Conservation (phyloP, 169 alveolate species). For the Eimeria necatrix region DNA sequence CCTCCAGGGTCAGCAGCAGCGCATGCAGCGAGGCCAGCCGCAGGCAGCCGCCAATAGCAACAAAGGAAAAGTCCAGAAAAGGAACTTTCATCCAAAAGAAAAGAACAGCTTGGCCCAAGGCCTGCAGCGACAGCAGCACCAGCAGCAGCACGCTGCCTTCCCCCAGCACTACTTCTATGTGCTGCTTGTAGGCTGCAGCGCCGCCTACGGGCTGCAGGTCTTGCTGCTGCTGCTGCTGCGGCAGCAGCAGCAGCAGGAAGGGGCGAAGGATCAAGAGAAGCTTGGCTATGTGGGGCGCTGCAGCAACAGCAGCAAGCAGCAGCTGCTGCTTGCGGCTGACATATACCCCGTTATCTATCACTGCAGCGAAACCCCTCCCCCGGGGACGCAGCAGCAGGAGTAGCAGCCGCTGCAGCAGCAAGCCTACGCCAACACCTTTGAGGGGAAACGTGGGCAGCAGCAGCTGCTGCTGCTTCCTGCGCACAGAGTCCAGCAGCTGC, state of each 20-base stretch:
- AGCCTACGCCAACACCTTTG: background rate
- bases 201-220: background rate
- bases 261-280: slow-evolving; percentile 24
- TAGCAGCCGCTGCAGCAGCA: slow-evolving; percentile 46
- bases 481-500: slow-evolving; percentile 9
- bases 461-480: slow-evolving; percentile 18
- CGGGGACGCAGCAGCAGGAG: slow-evolving; percentile 49
- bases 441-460: background rate
- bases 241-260: background rate
- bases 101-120: background rate
- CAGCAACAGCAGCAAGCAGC: slow-evolving; percentile 30
- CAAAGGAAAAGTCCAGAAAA: background rate
- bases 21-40: slow-evolving; percentile 29
- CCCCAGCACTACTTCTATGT: background rate
- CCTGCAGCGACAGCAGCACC: background rate
- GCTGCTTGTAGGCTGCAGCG: background rate
- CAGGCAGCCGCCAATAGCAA: slow-evolving; percentile 23
- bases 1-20: slow-evolving; percentile 11
- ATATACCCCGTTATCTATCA: background rate
- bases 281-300: slow-evolving; percentile 10
- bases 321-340: slow-evolving; percentile 47
- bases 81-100: background rate
- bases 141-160: slow-evolving; percentile 50
- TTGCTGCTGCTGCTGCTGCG: background rate
- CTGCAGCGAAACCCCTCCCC: slow-evolving; percentile 59